Base-by-base conservation (phyloP, 164 flowering plant genomes). In the Vitis labrusca region DNA sequence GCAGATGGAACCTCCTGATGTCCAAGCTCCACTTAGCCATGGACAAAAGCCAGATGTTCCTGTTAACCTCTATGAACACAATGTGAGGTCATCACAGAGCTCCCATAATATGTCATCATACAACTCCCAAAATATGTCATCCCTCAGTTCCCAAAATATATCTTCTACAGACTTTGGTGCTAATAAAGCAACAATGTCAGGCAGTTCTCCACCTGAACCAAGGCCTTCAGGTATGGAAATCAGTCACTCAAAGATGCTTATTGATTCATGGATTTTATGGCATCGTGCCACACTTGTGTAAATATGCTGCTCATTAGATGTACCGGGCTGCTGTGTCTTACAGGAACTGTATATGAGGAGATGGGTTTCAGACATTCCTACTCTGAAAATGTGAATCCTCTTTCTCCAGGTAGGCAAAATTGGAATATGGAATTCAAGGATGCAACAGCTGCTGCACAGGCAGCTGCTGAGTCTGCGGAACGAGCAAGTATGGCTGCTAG, bases 401-500 rank as follows among this genome's bases (percentile, higher is more conserved):
- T 51, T 63, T 64, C 79, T n/a, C 10, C 19, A 1, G 76, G 75
- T 61, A 70, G 77, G 69, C 82, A 86, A 59, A 68, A 77, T 48
- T 87, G 95, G 93, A 80, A 73, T 66, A 88, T 88, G 94, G 90
- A 86, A 62, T 96, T 93, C 69, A 92, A 89, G 81, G 98, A 96
- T 85, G 99, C 97, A 67, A 79, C 93, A 3, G 77, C 91, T 74
- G 99, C 98, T 66, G 99, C 97, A 59, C 93, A 86, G 70, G 98
- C 97, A 64, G 99, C 99, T 73, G 99, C 99, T 30, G 99, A 91
- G 83, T 84, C 98, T 70, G 99, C 99, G 49, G 99, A 93, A 79
- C 76, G 78, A 62, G 99, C 98, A 67, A 93, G 97, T 75, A 78
- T 90, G 68, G 99, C 99, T 81, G 98, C 98, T 55, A 83, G 94